A percentile compares a stretch with the other conserved stretches of the same genome.
Conservation (phyloP, 805 yeast genomes). For the Yueomyces sinensis region DNA sequence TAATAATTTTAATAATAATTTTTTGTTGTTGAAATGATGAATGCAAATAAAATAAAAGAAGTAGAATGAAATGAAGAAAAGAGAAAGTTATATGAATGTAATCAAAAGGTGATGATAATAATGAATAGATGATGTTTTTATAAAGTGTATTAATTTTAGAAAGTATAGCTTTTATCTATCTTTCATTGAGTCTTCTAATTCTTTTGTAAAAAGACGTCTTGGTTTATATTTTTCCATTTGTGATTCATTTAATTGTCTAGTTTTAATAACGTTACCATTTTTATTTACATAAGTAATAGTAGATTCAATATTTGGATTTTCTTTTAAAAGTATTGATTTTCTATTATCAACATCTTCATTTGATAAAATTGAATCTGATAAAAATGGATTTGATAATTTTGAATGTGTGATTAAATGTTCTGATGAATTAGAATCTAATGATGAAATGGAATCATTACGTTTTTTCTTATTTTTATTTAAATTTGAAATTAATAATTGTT, state of each 20-base stretch:
- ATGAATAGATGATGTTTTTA: not conserved
- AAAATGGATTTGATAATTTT: constrained; percentile 8
- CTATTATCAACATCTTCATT: constrained; percentile 6
- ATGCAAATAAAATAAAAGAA: too few relatives aligned
- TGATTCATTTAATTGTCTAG: constrained; percentile 10
- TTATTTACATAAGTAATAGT: constrained; percentile 21
- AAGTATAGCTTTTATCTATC: not conserved
- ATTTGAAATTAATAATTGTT: constrained; percentile 13
- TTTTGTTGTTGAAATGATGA: too few relatives aligned
- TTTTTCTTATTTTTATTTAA: too few relatives aligned
- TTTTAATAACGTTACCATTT: constrained; percentile 21
- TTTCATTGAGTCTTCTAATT: constrained; percentile 1
- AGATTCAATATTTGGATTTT: constrained; percentile 11
- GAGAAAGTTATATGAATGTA: too few relatives aligned
- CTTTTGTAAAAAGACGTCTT: constrained; percentile 14
- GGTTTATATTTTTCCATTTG: constrained; percentile 17
- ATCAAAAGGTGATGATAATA: too few relatives aligned
- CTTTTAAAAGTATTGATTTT: constrained; percentile 5
- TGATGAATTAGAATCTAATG: not conserved
- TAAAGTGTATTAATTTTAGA: not conserved
- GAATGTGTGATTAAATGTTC: not conserved
- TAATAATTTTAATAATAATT: too few relatives aligned
- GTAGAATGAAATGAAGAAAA: too few relatives aligned
- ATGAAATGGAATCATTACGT: constrained; percentile 9
- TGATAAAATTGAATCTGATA: constrained; percentile 3